Conservation (phyloP, 2,329 filamentous ascomycete species). For the Botrytis paeoniae region DNA sequence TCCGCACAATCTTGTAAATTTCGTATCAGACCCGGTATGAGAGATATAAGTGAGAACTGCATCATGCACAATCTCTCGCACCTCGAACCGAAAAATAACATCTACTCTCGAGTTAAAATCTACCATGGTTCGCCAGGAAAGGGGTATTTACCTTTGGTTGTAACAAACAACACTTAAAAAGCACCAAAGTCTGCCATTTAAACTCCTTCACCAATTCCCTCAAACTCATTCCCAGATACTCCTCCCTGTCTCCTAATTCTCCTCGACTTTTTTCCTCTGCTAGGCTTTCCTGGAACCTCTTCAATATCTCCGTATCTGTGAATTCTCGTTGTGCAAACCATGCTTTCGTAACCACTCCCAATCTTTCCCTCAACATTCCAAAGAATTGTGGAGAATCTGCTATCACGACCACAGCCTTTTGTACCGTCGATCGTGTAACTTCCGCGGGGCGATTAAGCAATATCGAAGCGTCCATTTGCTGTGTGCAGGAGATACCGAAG, state of each 20-base stretch:
- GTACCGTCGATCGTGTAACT: constrained; percentile 94
- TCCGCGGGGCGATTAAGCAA: constrained; percentile 78
- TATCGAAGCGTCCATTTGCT: constrained; percentile 78
- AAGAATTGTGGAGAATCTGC: constrained; percentile 88
- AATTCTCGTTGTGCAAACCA: constrained; percentile 98
- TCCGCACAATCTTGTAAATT: constrained; percentile 94
- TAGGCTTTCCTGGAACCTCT: constrained; percentile 87
- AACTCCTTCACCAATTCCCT: constrained; percentile 92
- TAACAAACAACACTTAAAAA: constrained; percentile 89
- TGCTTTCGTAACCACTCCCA: constrained; percentile 86
- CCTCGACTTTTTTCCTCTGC: constrained; percentile 64
- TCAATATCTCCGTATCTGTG: constrained; percentile 82
- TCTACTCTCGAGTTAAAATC: constrained; percentile 51
- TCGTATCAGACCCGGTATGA: constrained; percentile 89
- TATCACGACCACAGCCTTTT: constrained; percentile 96
- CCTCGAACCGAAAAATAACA: constrained; percentile 97
- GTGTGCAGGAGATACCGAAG: constrained; percentile 93
- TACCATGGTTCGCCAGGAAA: background rate
- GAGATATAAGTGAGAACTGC: constrained; percentile 91
- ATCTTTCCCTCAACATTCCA: constrained; percentile 82
- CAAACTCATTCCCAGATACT: constrained; percentile 84
- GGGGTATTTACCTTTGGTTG: constrained; percentile 75
- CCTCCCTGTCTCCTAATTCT: constrained; percentile 69
- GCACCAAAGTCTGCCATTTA: constrained; percentile 87
- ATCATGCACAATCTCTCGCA: constrained; percentile 97